A percentile compares a stretch with the other conserved stretches of the same genome.
These are phyloP conservation scores for Chaetomium tenue DNA, from an alignment of 495 filamentous ascomycete genomes.

Conservation along the genomic window DNA sequence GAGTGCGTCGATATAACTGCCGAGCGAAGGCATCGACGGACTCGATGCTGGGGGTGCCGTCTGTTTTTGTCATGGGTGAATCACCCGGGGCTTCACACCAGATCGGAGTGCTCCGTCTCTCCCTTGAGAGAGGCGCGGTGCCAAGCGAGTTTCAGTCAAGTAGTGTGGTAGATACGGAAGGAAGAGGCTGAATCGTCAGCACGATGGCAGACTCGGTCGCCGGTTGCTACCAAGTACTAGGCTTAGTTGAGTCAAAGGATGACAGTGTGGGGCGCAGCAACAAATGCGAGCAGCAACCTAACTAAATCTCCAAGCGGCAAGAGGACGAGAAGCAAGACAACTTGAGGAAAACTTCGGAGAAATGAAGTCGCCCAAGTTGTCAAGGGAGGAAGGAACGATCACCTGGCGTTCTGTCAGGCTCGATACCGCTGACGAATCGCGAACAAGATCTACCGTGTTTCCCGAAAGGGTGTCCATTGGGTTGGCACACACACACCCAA, in stretches of 20 bases:
- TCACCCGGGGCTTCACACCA: slow-evolving; percentile 4
- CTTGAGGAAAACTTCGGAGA: neutral
- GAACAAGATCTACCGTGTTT: neutral
- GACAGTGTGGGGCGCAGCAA: neutral
- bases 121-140: neutral
- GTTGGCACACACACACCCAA: neutral
- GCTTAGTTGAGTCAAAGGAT: neutral
- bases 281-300: too few species aligned
- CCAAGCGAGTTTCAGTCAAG: neutral
- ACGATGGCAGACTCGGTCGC: slow-evolving; percentile 5
- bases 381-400: neutral
- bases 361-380: neutral
- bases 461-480: neutral
- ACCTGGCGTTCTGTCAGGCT: slow-evolving; percentile 10
- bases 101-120: neutral
- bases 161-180: slow-evolving; percentile 6
- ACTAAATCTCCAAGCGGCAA: neutral
- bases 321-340: neutral
- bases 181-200: neutral
- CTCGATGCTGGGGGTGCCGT: slow-evolving; percentile 38
- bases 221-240: neutral
- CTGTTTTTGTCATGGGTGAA: slow-evolving; percentile 29
- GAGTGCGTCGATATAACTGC: slow-evolving; percentile 41
- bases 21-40: slow-evolving; percentile 44
- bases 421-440: slow-evolving; percentile 10